A percentile compares a stretch with the other conserved stretches of the same genome.
Conservation (phyloP, 306 rosid genomes). For the Lathyrus tuberosus region DNA sequence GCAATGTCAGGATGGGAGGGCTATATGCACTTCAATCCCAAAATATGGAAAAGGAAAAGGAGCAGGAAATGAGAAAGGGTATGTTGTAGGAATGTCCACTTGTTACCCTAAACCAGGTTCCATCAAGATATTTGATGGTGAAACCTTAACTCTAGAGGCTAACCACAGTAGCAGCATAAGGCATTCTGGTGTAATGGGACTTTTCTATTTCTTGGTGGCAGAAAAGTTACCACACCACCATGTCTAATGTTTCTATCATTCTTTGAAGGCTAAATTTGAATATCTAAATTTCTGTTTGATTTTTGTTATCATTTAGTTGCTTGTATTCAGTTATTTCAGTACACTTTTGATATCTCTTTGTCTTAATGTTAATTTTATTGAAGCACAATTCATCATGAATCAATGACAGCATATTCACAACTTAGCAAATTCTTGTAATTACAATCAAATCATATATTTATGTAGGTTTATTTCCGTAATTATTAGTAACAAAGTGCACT, state of each 20-base stretch:
- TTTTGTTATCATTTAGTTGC: neutral
- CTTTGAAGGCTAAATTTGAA: neutral
- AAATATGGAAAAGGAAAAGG: constrained; percentile 66
- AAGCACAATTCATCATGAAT: no score
- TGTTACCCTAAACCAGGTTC: constrained; percentile 79
- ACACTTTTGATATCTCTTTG: no score
- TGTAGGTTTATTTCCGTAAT: no score
- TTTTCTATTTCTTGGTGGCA: constrained; percentile 69
- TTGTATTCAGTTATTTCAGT: neutral
- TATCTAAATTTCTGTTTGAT: neutral
- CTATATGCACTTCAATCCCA: constrained; percentile 66
- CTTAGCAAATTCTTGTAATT: no score
- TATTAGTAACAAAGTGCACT: no score
- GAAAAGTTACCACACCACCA: constrained; percentile 50
- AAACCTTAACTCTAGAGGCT: constrained; percentile 52
- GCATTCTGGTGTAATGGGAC: constrained; percentile 81
- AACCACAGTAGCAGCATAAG: constrained; percentile 39
- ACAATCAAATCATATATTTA: no score
- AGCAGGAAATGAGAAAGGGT: constrained; percentile 79
- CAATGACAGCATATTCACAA: no score
- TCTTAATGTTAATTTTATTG: no score
- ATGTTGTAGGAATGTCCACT: constrained; percentile 79
- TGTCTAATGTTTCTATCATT: constrained; percentile 5
- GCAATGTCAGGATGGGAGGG: constrained; percentile 62
- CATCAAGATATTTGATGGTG: constrained; percentile 60